These are phyloP conservation scores for Saccharomyces hybrid DNA, from an alignment of 1,139 yeast genomes.

Conservation along the genomic window DNA sequence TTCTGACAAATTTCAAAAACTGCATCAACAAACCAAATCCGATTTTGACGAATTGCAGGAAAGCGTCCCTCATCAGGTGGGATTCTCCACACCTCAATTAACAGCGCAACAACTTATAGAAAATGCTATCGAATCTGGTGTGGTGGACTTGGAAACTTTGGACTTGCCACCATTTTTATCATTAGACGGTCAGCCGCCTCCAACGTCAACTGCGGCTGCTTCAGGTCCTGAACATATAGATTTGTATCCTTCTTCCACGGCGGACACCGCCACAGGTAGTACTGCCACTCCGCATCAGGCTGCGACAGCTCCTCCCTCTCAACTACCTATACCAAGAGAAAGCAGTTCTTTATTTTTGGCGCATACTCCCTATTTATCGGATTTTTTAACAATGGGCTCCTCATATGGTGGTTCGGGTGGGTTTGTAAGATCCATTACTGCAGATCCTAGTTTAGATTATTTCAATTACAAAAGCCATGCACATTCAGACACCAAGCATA, in stretches of 20 bases:
- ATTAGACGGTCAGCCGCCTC: not conserved
- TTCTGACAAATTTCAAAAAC: conserved; percentile 3
- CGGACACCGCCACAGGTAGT: not conserved
- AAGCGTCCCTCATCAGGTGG: conserved; percentile 50
- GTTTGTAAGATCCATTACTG: conserved; percentile 13
- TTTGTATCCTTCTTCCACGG: conserved; percentile 1
- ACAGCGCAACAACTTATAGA: conserved; percentile 35
- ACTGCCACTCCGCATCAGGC: not conserved
- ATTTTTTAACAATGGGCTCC: conserved; percentile 30
- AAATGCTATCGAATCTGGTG: conserved; percentile 28
- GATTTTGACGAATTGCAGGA: conserved; percentile 8
- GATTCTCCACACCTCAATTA: conserved; percentile 74
- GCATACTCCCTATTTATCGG: conserved; percentile 11
- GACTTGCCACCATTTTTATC: conserved; percentile 4
- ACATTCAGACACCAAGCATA: not conserved
- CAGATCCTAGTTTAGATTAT: conserved; percentile 19
- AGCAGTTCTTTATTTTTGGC: not conserved
- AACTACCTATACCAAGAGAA: not conserved
- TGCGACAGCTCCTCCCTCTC: conserved; percentile 7
- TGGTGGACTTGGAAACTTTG: conserved; percentile 4
- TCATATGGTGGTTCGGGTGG: conserved; percentile 29
- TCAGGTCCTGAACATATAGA: not conserved
- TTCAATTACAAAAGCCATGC: conserved; percentile 15
- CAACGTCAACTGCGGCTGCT: not conserved
- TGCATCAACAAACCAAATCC: conserved; percentile 10